Evolutionary conservation across 176 grass and related monocot species (phyloP).

Genomic region (Guadua angustifolia): DNA sequence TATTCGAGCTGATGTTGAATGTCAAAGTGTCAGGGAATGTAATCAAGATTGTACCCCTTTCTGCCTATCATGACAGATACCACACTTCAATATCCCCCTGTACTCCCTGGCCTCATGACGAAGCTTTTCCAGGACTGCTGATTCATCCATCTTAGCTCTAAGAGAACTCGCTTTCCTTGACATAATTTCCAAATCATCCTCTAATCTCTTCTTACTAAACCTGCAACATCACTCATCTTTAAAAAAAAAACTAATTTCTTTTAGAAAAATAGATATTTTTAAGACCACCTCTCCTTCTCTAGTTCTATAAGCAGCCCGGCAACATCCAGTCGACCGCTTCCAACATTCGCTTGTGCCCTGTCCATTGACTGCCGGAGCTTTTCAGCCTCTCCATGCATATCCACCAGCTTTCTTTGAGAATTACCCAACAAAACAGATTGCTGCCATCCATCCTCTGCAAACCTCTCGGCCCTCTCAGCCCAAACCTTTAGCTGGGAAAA

Average conservation of each 20-base stretch:
- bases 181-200: constrained; percentile 72
- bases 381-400: constrained; percentile 57
- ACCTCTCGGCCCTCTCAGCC: constrained; percentile 60
- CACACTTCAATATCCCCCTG: constrained; percentile 88
- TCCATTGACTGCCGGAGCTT: constrained; percentile 54
- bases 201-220: constrained; percentile 82
- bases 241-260: not conserved
- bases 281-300: constrained; percentile 82
- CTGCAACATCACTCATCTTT: constrained; percentile 45
- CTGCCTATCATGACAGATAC: constrained; percentile 72
- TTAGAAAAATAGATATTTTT: not conserved
- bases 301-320: constrained; percentile 70
- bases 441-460: constrained; percentile 67
- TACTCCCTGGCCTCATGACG: constrained; percentile 73
- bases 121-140: constrained; percentile 71
- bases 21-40: not conserved
- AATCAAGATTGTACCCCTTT: constrained; percentile 64
- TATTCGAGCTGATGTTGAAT: not conserved
- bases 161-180: constrained; percentile 71
- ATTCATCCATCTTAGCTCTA: constrained; percentile 64
- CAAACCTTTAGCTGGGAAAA: constrained; percentile 70
- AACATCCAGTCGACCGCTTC: constrained; percentile 57
- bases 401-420: constrained; percentile 62
- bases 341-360: constrained; percentile 53
- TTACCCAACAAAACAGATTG: constrained; percentile 54